Evolutionary conservation across 345 rosid genomes (phyloP), one percentile per base, ranked within the genome.

Genomic region (Aurinia saxatilis): DNA sequence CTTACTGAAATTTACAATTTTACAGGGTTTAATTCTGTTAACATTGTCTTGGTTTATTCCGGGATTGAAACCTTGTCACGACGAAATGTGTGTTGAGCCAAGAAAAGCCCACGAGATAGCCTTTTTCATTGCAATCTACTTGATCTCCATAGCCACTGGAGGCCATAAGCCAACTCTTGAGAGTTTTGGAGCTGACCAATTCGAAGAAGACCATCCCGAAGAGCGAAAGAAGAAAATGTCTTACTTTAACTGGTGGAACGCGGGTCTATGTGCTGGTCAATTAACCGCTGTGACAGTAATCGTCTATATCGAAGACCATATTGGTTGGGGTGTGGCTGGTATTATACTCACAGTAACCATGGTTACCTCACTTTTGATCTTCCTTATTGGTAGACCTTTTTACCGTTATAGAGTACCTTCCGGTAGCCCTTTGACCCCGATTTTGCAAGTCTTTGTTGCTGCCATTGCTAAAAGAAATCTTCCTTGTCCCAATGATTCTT

Each of bases 181-280:
- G 75, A 93, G 99, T 72, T 93, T 93, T 23, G 99, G 99, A 57
- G 99, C 96, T 2, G 99, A 93, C 65, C 99, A 93, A 27, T 93
- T 93, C 41, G 96, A 93, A 5, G 97, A 93, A 34, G 84, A 77
- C 42, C 87, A 93, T 66, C 4, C 58, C 0, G 50, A 79, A 38
- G 99, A 93, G 65, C 78, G 97, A 27, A 85, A 77, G 79, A 73
- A 80, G 73, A 93, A 90, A 72, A 82, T 86, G 96, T 89, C 98
- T 2, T 92, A 74, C 67, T 92, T 92, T 81, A 92, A 87, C 72
- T 87, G 96, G 99, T 93, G 99, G 97, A 87, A 60, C 65, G 78
- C 79, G 0, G 95, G 87, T 19, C 81, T 93, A 1, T 93, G 99
- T 30, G 67, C 74, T 1, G 96, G 99, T 15, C 76, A 85, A 14